Conservation (phyloP, 306 rosid genomes). For the Luffa aegyptiaca region DNA sequence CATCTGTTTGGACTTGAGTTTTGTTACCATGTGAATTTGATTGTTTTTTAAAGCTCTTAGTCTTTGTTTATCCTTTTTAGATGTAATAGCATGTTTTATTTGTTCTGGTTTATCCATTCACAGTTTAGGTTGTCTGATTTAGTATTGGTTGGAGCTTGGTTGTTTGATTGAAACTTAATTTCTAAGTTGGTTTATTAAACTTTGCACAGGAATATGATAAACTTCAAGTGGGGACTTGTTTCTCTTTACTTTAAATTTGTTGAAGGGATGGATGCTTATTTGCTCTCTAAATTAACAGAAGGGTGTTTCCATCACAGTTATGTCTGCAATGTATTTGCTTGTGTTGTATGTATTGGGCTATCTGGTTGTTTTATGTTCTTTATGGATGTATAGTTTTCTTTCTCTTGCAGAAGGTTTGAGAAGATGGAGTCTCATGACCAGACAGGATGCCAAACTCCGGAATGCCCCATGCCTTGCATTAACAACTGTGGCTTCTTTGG, state of each 20-base stretch:
- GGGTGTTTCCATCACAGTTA: not conserved
- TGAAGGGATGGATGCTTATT: not conserved
- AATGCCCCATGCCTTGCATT: conserved; percentile 55
- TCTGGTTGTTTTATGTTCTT: not conserved
- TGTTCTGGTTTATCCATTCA: not conserved
- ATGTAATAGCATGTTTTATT: not conserved
- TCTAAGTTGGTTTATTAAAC: not conserved
- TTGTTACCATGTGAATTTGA: not conserved
- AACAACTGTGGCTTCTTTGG: conserved; percentile 81
- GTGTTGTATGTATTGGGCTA: not conserved
- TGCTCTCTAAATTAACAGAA: not conserved
- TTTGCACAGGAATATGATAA: not conserved
- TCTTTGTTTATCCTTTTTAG: not conserved
- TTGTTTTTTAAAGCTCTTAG: not conserved
- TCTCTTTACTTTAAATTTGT: not conserved
- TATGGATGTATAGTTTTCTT: not conserved
- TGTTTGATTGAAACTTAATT: not conserved
- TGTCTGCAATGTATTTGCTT: not conserved
- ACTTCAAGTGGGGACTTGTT: not conserved
- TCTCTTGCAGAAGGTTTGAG: conserved; percentile 26
- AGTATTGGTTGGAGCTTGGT: not conserved
- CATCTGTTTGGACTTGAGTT: not conserved
- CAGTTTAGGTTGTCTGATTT: not conserved
- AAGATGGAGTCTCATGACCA: conserved; percentile 69
- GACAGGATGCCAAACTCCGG: conserved; percentile 74